Conservation (phyloP, 345 rosid genomes). For the Eucalyptus guilfoylei region DNA sequence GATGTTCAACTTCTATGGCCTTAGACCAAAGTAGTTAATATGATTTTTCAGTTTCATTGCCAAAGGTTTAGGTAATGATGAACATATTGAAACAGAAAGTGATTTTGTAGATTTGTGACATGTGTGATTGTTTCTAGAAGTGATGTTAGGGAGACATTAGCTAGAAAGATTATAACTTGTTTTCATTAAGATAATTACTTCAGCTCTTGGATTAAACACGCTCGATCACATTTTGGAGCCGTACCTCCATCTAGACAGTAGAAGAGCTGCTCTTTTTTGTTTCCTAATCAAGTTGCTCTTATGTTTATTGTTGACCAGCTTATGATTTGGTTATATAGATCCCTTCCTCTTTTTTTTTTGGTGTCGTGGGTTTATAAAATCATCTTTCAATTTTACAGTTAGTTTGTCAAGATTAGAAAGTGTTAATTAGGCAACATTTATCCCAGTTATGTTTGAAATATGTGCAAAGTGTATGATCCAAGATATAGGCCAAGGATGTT, state of each 20-base stretch:
- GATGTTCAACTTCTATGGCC: neutral
- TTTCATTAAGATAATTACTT: neutral
- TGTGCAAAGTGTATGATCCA: neutral
- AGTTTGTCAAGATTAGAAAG: neutral
- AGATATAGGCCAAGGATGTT: neutral
- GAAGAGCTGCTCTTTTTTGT: neutral
- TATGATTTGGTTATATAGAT: neutral
- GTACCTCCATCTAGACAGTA: neutral
- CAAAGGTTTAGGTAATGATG: neutral
- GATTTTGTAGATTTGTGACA: neutral
- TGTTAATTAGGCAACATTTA: neutral
- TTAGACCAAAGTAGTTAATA: neutral
- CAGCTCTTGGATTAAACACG: neutral
- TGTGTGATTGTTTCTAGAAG: neutral
- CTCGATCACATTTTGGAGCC: neutral
- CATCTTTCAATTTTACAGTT: neutral
- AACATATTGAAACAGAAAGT: neutral
- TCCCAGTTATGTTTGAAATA: neutral
- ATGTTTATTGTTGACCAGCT: neutral
- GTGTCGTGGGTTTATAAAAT: neutral
- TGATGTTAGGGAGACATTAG: neutral
- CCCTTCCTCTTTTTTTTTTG: neutral
- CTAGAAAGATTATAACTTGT: neutral
- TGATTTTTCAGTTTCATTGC: neutral
- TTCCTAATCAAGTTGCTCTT: neutral